Evolutionary conservation across 1,284 basidiomycete species (phyloP).

Genomic region (Cystobasidium slooffiae): DNA sequence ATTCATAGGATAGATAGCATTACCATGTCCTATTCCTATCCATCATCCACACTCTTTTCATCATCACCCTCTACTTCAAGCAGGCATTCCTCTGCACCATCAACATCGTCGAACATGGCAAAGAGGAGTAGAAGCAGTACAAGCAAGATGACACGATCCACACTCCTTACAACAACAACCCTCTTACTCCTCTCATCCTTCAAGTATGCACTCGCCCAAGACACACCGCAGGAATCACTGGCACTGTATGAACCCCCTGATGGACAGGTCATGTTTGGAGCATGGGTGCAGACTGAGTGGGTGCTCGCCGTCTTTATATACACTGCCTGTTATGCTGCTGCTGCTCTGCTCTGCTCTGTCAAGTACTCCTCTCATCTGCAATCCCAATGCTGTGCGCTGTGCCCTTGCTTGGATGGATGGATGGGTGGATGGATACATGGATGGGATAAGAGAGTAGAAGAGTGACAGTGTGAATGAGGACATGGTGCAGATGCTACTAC

Average conservation of each 20-base stretch:
- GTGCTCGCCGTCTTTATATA: background rate
- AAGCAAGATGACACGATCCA: background rate
- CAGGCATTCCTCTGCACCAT: too few species aligned
- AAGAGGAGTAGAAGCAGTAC: background rate
- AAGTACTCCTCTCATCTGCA: background rate
- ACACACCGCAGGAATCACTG: constrained; percentile 11
- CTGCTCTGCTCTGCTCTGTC: background rate
- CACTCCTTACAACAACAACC: background rate
- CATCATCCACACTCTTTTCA: too few species aligned
- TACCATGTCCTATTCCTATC: too few species aligned
- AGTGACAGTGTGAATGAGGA: background rate
- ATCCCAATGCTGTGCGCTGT: too few species aligned
- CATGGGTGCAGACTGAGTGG: constrained; percentile 44
- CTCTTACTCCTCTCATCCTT: background rate
- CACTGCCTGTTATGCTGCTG: background rate
- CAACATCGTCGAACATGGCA: too few species aligned
- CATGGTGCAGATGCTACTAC: background rate
- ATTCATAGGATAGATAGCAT: too few species aligned
- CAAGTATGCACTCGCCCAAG: background rate
- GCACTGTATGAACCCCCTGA: constrained; percentile 41
- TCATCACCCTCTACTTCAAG: too few species aligned
- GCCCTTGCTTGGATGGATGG: background rate
- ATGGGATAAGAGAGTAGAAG: background rate
- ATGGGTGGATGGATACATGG: background rate
- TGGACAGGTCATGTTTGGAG: constrained; percentile 36